phyloP scores from a whole-genome alignment of 2,329 filamentous ascomycete species.

The Byssochlamys sp. region DNA sequence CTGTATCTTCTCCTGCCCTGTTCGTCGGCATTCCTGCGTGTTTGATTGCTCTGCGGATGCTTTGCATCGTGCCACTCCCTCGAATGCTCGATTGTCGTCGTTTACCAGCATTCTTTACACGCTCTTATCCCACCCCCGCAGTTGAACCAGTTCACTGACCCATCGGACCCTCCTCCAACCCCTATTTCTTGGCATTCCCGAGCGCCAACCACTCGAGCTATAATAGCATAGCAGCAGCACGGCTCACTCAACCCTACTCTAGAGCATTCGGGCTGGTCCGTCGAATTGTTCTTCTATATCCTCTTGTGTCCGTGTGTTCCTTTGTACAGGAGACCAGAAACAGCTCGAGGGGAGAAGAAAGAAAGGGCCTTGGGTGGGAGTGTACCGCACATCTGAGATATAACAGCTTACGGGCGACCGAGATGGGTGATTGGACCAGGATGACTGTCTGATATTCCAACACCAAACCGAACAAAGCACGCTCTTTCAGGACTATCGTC shows the following conservation, averaged over 20 bases:
- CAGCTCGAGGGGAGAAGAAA: neutral
- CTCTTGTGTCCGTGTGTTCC: neutral
- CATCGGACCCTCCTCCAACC: neutral
- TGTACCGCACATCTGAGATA: neutral
- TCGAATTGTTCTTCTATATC: neutral
- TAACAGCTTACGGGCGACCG: neutral
- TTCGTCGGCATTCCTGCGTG: neutral
- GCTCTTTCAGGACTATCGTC: neutral
- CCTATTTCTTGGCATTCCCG: constrained; percentile 1
- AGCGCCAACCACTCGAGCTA: neutral
- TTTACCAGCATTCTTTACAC: neutral
- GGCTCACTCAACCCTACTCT: neutral
- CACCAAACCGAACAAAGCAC: neutral
- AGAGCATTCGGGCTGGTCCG: neutral
- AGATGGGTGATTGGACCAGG: neutral
- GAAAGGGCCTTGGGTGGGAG: neutral
- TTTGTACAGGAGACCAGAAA: neutral
- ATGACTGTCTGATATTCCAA: neutral
- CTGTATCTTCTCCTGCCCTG: neutral
- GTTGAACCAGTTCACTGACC: neutral
- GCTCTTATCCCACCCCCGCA: neutral
- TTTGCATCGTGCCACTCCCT: neutral
- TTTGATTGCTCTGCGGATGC: neutral
- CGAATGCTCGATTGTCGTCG: neutral
- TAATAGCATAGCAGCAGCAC: neutral